Base-by-base conservation (phyloP, 2,329 filamentous ascomycete species). In the Cercospora sp. region DNA sequence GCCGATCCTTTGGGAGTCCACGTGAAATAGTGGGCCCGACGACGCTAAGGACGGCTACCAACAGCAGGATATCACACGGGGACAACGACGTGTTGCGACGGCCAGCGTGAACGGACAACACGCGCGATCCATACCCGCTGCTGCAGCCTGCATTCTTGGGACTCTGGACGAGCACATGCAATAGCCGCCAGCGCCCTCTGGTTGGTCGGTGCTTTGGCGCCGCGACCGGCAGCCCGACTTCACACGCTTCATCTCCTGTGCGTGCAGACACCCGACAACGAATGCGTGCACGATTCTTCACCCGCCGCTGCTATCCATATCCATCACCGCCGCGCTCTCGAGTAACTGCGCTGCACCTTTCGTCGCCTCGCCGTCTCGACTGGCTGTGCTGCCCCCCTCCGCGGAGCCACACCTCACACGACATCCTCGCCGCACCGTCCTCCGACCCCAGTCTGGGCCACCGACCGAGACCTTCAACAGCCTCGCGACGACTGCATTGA, bases 401-500 rank as follows among this genome's bases (percentile, higher is more conserved):
- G 18, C 24, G 34, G 40, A 12, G 60, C 45, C 61, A 55, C 24
- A 49, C 66, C 26, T 51, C 49, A 26, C 30, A 26, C 45, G n/a
- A 26, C 37, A 16, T 40, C 34, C 37, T 43, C 60, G 61, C 61
- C 51, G 65, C 58, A 60, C 66, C 32, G 18, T 62, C 18, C 43
- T 37, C 55, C 66, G 21, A 57, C 58, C 66, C 63, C 37, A 49
- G 58, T 40, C 49, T 34, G 30, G 28, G 40, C 63, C 49, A 51
- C 60, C 30, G 59, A 63, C 60, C 63, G 67, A 69, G 37, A 69
- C 34, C 67, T 62, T 60, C 57, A 66, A n/a, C 28, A n/a, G 24
- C 45, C 49, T 63, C 51, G 28, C 58, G 37, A 53, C 34, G 51
- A 51, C 61, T 34, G 53, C 53, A 32, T 24, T 30, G 6, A 18